phyloP scores from a whole-genome alignment of 139 green algal species.

The Volvox reticuliferus region DNA sequence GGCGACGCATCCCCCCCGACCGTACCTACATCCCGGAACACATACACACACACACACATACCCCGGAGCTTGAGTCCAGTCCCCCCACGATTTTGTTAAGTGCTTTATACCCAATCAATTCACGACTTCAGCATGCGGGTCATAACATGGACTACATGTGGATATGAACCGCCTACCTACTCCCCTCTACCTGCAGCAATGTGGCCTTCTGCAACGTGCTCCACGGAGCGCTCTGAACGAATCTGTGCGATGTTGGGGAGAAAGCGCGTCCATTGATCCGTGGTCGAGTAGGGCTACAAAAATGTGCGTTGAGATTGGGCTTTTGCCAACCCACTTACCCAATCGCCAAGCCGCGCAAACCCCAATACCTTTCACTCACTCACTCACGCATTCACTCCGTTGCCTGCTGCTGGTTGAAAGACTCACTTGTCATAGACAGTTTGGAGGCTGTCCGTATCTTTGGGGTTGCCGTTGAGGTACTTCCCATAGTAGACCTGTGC shows the following conservation, averaged over 20 bases:
- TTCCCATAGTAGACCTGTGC: background rate
- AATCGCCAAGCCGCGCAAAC: background rate
- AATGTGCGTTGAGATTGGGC: background rate
- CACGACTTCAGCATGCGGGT: background rate
- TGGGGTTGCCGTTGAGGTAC: background rate
- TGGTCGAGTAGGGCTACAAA: background rate
- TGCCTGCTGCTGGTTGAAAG: background rate
- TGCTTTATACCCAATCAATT: background rate
- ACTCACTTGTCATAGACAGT: background rate
- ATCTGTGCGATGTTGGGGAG: background rate
- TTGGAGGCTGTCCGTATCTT: background rate
- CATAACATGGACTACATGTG: no score
- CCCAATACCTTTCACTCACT: background rate
- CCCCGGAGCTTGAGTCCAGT: no score
- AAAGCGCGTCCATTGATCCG: background rate
- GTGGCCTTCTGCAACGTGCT: background rate
- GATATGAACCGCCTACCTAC: no score
- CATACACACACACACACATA: no score
- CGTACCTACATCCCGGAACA: no score
- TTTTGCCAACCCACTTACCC: background rate
- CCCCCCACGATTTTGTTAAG: background rate
- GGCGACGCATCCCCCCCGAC: no score
- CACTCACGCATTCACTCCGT: background rate
- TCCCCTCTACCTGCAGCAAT: background rate
- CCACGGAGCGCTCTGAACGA: background rate